Conservation (phyloP, 495 filamentous ascomycete species). For the Talaromyces adpressus region DNA sequence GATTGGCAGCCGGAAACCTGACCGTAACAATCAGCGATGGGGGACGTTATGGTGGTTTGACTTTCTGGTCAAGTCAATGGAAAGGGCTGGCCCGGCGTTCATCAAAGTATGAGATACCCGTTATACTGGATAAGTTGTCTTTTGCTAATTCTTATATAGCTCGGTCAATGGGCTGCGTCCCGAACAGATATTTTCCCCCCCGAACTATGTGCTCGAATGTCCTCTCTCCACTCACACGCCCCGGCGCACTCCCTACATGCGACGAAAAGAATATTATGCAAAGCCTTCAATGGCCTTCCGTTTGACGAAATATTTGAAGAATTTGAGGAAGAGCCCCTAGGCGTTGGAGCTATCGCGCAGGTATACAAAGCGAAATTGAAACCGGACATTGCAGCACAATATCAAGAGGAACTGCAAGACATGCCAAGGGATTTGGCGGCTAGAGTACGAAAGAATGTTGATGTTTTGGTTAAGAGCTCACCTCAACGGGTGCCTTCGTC, state of each 20-base stretch:
- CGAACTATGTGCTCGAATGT: constrained; percentile 89
- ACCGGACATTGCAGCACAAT: constrained; percentile 59
- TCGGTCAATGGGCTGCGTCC: constrained; percentile 98
- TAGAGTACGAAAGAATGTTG: constrained; percentile 73
- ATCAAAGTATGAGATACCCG: constrained; percentile 68
- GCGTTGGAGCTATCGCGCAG: constrained; percentile 95
- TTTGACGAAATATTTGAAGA: constrained; percentile 97
- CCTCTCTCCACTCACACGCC: constrained; percentile 87
- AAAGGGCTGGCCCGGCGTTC: constrained; percentile 89
- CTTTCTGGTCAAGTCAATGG: constrained; percentile 85
- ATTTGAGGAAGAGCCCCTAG: constrained; percentile 84
- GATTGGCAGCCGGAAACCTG: constrained; percentile 54
- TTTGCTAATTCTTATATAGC: constrained; percentile 36
- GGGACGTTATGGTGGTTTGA: constrained; percentile 95
- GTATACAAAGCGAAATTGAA: constrained; percentile 95
- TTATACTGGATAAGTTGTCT: not conserved
- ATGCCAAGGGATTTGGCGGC: constrained; percentile 49
- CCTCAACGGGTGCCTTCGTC: constrained; percentile 81
- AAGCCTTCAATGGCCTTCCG: constrained; percentile 69
- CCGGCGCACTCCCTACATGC: constrained; percentile 79
- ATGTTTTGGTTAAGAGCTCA: constrained; percentile 75
- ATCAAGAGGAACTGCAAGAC: constrained; percentile 46
- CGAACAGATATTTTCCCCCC: constrained; percentile 96
- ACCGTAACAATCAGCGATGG: constrained; percentile 59
- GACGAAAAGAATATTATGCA: constrained; percentile 70